Evolutionary conservation across 2,329 filamentous ascomycete genomes (phyloP), one percentile per base, ranked within the genome.

Genomic region (Ceratocystis alfenasii): DNA sequence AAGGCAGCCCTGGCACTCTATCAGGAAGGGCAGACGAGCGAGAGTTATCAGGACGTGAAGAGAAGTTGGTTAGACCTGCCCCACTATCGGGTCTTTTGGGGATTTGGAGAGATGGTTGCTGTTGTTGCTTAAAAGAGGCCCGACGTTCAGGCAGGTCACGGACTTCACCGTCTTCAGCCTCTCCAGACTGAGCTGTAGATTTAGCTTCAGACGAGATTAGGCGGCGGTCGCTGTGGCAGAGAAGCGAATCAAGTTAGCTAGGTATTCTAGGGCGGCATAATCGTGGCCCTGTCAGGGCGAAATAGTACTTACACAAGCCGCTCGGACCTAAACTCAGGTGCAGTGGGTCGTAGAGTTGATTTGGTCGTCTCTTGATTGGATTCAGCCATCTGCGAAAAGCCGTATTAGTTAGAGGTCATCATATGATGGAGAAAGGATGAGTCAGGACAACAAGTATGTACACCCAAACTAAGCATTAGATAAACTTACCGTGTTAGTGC

Each of bases 91-190:
- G 62, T 46, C 66, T 68, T 55, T 68, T 68, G n/a, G 53, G 60
- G 20, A 65, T 63, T 28, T 46, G 30, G 17, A 62, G 53, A 55
- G 62, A 60, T 6, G 68, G 60, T 15, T 60, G 44, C 33, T 70
- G 70, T 10, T 74, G 72, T 62, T 72, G 84, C 48, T 65, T 68
- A 2, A 44, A 77, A 6, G 66, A 53, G 15, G 62, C 62, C 41
- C 61, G 61, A 17, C 64, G 62, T 36, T 68, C 64, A 41, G 64
- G 67, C 46, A 66, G 64, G 59, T 68, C 65, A 17, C 62, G 65
- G 12, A 89, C 86, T 72, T 90, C 87, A 22, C 87, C 87, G 71
- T 90, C 87, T 72, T 90, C 87, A 64, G 83, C 82, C 68, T 87
- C 84, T 1, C 74, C 73, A 12, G 74, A 68, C 67, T 74, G 8